phyloP scores from a whole-genome alignment of 192 early-diverging fungal genomes.

The Linnemannia exigua region DNA sequence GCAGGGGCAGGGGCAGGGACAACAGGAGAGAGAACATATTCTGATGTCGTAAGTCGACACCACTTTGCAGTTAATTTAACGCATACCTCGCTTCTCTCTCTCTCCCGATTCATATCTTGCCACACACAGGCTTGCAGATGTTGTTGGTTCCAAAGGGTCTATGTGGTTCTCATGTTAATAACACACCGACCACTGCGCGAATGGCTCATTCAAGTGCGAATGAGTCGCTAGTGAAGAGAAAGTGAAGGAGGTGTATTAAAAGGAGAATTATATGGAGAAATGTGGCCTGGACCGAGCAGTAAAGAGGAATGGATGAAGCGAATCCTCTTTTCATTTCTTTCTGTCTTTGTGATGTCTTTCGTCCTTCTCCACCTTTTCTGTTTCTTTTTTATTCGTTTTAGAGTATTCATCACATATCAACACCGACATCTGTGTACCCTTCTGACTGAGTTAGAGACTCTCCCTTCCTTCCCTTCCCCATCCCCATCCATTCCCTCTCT shows the following conservation, averaged over 20 bases:
- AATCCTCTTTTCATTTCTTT: too few species aligned
- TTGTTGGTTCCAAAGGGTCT: not conserved
- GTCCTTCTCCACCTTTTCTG: not conserved
- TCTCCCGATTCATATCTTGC: not conserved
- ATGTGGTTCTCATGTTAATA: not conserved
- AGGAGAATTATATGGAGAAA: not conserved
- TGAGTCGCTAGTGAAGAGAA: constrained; percentile 11
- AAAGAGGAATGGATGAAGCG: not conserved
- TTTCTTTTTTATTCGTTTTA: not conserved
- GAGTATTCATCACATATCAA: not conserved
- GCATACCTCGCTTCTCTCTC: not conserved
- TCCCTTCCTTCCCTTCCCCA: not conserved
- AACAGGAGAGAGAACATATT: not conserved
- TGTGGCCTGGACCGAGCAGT: not conserved
- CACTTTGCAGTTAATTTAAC: not conserved
- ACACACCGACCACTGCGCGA: not conserved
- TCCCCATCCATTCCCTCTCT: not conserved
- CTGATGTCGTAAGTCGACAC: constrained; percentile 25
- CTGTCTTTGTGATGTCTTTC: too few species aligned
- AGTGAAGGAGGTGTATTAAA: not conserved
- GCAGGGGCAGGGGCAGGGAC: not conserved
- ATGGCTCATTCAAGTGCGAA: not conserved
- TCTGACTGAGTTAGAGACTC: not conserved
- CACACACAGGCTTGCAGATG: not conserved
- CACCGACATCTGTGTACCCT: not conserved